Base-by-base conservation (phyloP, 345 rosid genomes). In the Citrus inodora region DNA sequence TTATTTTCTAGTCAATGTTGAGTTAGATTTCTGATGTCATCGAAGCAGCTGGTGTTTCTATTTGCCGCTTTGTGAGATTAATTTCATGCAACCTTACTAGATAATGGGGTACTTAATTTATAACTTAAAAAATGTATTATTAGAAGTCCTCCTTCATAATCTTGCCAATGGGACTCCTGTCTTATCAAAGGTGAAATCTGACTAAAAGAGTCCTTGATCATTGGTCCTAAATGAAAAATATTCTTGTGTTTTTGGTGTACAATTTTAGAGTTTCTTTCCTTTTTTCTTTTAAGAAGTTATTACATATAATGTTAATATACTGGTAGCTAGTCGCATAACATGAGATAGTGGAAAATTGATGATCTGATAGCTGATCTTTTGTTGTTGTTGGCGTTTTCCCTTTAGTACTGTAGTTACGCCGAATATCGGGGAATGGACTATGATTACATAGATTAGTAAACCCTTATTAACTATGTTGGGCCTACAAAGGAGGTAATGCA, bases 1-100 rank as follows among this genome's bases (percentile, higher is more conserved):
- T 46, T 46, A 11, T 38, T 37, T 11, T 7, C 11, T 21, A 8
- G 9, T 3, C 9, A 5, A n/a, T 68, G 24, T 55, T 14, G 22
- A 53, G 56, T 17, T 53, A 53, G 58, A 53, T 14, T 53, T 46
- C 51, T 46, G 17, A 53, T 53, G 22, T 1, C 40, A 8, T 35
- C 13, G 51, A 46, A 46, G 51, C 51, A 46, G 17, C 51, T 46
- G 51, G 51, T 46, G 17, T 46, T 46, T 42, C 14, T 42, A 42
- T 42, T 42, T 11, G 48, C 48, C 48, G 11, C 48, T 40, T 37
- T 22, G 2, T 40, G 37, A 48, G 25, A 27, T 48, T 48, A 33
- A 74, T 37, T 51, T 67, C 64, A 76, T 76, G 73, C 72, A 51
- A 67, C 25, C 24, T 53, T 32, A 7, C 53, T 22, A 14, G 63